phyloP scores from a whole-genome alignment of 306 rosid species.

The Dalbergia cochinchinensis region DNA sequence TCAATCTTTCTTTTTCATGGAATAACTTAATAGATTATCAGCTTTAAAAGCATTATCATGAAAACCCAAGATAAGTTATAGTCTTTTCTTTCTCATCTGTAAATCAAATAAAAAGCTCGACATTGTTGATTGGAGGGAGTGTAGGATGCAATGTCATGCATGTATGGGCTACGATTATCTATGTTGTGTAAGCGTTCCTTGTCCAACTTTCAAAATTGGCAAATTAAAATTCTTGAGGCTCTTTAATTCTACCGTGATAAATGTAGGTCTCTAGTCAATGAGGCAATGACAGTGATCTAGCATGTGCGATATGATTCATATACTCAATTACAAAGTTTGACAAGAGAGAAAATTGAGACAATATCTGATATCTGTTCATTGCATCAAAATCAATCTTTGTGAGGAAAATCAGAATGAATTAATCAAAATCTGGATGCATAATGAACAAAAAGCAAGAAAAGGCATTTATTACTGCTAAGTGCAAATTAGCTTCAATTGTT shows the following conservation, averaged over 20 bases:
- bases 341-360: slow-evolving; percentile 17
- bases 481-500: background rate
- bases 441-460: slow-evolving; percentile 4
- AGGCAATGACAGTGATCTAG: slow-evolving; percentile 27
- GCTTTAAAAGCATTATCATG: background rate
- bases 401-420: background rate
- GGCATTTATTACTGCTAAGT: background rate
- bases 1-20: no score
- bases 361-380: background rate
- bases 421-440: slow-evolving; percentile 11
- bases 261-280: slow-evolving; percentile 24
- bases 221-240: slow-evolving; percentile 3
- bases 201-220: slow-evolving; percentile 1
- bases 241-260: slow-evolving; percentile 15
- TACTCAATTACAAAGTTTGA: slow-evolving; percentile 24
- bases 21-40: background rate
- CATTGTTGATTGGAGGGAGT: background rate
- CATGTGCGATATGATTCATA: slow-evolving; percentile 43
- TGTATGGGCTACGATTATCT: slow-evolving; percentile 5
- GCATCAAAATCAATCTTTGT: background rate
- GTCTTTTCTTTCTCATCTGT: background rate
- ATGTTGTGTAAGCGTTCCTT: background rate
- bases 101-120: slow-evolving; percentile 16
- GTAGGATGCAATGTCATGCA: background rate
- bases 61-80: background rate